Conservation (phyloP, 2,329 filamentous ascomycete species). For the Hymenoscyphus repandus region DNA sequence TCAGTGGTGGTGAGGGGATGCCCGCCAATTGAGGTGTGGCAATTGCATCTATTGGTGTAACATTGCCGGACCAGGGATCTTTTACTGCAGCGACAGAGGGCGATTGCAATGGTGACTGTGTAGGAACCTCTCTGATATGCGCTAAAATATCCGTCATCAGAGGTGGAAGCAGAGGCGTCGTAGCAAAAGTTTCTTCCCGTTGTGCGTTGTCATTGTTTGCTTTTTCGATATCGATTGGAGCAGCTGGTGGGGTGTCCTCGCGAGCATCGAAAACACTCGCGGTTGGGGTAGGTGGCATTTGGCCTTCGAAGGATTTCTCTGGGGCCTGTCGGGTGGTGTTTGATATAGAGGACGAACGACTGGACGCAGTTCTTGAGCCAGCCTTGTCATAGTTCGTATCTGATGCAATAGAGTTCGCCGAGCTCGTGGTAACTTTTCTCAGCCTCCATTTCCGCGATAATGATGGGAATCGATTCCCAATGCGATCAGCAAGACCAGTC, state of each 20-base stretch:
- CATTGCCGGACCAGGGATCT: constrained; percentile 33
- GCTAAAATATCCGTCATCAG: constrained; percentile 55
- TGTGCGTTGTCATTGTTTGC: constrained; percentile 45
- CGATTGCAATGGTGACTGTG: constrained; percentile 80
- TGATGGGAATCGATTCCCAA: constrained; percentile 55
- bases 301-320: constrained; percentile 43
- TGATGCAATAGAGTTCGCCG: constrained; percentile 16
- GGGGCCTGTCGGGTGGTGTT: constrained; percentile 45
- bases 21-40: constrained; percentile 39
- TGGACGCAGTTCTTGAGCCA: constrained; percentile 59
- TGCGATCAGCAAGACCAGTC: constrained; percentile 56
- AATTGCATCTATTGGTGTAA: constrained; percentile 39
- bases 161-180: constrained; percentile 81
- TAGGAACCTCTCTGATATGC: constrained; percentile 45
- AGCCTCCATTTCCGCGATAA: constrained; percentile 50
- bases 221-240: constrained; percentile 47
- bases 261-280: constrained; percentile 56
- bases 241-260: constrained; percentile 41
- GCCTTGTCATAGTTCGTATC: constrained; percentile 24
- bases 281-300: constrained; percentile 56
- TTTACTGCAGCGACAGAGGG: constrained; percentile 63
- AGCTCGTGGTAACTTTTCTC: constrained; percentile 36
- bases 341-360: constrained; percentile 74
- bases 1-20: constrained; percentile 66
- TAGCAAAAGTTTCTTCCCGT: constrained; percentile 59